Base-by-base conservation (phyloP, 495 filamentous ascomycete species). In the Aspergillus avenaceus region DNA sequence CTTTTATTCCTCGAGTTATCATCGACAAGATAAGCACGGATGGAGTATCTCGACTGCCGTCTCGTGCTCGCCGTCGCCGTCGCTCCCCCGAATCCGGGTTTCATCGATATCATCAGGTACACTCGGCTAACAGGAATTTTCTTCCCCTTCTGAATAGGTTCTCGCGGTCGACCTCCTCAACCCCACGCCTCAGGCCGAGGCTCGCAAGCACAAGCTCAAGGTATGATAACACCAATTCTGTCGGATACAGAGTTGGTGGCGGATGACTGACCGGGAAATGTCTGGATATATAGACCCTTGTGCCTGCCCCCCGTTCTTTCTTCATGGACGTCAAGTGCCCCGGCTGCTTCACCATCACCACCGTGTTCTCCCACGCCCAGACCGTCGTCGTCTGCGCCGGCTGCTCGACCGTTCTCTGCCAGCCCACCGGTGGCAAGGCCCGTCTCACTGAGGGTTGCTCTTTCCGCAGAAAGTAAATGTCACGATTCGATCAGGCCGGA, bases 291-390 rank as follows among this genome's bases (percentile, higher is more conserved):
- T 60, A 97, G 93, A 87, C 81, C 48, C 85, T 98, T 65, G 93
- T 98, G 66, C 93, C 93, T 62, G 85, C 83, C 51, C 93, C 93
- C 55, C 89, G 93, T 64, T 96, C 91, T 61, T 98, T 97, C 85
- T 98, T 98, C 84, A 98, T 98, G 93, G 93, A 98, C 65, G 93
- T 98, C 78, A 98, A 97, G 83, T 98, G 93, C 85, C 93, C 92
- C 68, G 93, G 93, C 66, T 98, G 93, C 86, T 98, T 98, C 86
- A 96, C 90, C 65, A 98, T 98, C 84, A 98, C 93, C 68, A 97
- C 92, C 72, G 93, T 98, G 74, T 98, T 96, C 87, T 97, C 92
- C 51, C 93, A 98, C 82, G 93, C 93, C 71, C 93, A 98, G 81
- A 98, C 93, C 67, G 93, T 98, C 71, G 93, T 98, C 74, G 92